Evolutionary conservation across 306 rosid genomes (phyloP), one percentile per base, ranked within the genome.

Genomic region (Benincasa hispida): DNA sequence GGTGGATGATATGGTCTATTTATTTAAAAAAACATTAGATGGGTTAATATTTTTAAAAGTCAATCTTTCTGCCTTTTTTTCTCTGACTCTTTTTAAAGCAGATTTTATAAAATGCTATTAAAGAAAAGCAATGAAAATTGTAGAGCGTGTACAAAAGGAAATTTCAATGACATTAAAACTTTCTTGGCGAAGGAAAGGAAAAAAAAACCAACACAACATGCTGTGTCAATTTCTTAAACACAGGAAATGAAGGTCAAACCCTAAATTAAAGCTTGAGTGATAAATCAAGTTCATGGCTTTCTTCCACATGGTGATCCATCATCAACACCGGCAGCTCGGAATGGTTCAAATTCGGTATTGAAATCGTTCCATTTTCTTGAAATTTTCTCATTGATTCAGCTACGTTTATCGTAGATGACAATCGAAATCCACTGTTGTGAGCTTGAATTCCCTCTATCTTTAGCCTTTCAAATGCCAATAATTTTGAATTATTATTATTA

Each of bases 201-300:
- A 39, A 45, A 30, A n/a, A 47, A 25, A 41, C 30, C 39, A 15
- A 42, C 72, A 27, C 39, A 68, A 55, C 11, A 22, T 8, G 21
- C 3, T 65, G 50, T 65, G 72, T 42, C 32, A 21, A 41, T 8
- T 55, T 67, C 32, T 39, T 21, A 45, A 25, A 69, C 22, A 45
- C n/a, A 69, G 19, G 18, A 39, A 24, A 41, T 68, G 24, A 45
- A 70, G 22, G 22, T 10, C 34, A 41, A 76, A 47, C 56, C 62
- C 35, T 41, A 68, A 19, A 60, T 47, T 80, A 88, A 57, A 89
- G 91, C 74, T 82, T 89, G 2, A 90, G 88, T 0, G 90, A 69
- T 75, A 90, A 76, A 84, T 90, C 91, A 57, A 90, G 84, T 59
- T 74, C 85, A 1, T 73, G 34, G 48, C 55, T 66, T 11, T 79